phyloP scores from a whole-genome alignment of 306 rosid species.

The Astragalus glycyphyllos region DNA sequence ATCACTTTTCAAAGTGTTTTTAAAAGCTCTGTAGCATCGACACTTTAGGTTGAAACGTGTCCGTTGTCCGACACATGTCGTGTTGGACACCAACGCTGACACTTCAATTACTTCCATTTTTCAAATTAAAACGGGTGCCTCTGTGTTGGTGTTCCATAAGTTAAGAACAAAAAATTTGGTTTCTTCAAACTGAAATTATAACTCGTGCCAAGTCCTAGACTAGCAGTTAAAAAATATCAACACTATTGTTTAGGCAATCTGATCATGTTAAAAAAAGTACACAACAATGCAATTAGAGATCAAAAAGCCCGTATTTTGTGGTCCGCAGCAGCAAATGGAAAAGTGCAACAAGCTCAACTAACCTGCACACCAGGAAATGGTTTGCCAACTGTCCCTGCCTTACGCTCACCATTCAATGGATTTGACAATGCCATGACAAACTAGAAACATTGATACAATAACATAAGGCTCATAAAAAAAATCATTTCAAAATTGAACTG shows the following conservation, averaged over 20 bases:
- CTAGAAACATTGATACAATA: constrained; percentile 55
- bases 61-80: no score
- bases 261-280: constrained; percentile 10
- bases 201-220: not conserved
- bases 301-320: constrained; percentile 18
- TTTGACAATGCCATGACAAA: constrained; percentile 95
- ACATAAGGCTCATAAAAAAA: constrained; percentile 35
- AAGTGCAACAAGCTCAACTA: constrained; percentile 45
- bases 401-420: constrained; percentile 87
- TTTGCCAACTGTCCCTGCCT: constrained; percentile 92
- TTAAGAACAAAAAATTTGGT: constrained; percentile 9
- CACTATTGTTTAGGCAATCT: constrained; percentile 13
- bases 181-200: not conserved
- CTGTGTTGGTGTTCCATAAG: no score
- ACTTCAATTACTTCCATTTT: no score
- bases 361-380: constrained; percentile 97
- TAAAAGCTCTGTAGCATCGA: no score
- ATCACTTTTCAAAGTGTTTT: constrained; percentile 13
- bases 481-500: not conserved
- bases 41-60: no score
- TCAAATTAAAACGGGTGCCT: no score
- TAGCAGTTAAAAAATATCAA: constrained; percentile 22
- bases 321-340: constrained; percentile 8
- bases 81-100: no score
- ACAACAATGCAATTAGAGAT: constrained; percentile 32